Evolutionary conservation across 345 rosid species (phyloP), one percentile per base, ranked within the genome.

Genomic region (Heritiera fomes): DNA sequence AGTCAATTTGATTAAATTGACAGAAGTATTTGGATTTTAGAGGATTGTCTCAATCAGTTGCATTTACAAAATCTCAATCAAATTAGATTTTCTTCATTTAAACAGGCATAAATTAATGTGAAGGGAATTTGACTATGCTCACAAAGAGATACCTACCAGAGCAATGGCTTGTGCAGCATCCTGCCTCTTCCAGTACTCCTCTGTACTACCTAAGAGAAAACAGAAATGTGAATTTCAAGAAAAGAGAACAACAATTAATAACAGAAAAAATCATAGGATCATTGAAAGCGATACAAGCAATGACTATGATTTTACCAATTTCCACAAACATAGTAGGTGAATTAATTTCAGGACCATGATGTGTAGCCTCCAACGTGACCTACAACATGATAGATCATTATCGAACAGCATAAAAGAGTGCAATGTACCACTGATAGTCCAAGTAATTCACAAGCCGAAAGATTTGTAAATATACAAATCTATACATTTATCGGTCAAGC

Each of bases 311-410:
- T 75, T 34, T 83, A 83, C 88, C 86, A 34, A 86, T 86, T 79
- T 83, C 88, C 43, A 81, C 76, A 79, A 86, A 86, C 88, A 83
- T 83, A 32, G 88, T 86, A 20, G 88, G 86, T 32, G 81, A 81
- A 77, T 55, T 79, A 49, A 85, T 83, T 73, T 83, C 78, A 23
- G 88, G 86, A 65, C 88, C 88, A 83, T 86, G 88, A 77, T 86
- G 88, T 47, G 88, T 86, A 52, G 72, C 88, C 81, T 86, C 88
- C 77, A 86, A 70, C 20, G 88, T 86, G 41, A 86, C 79, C 88
- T 86, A 75, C 40, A 73, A 1, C 41, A 55, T 9, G 28, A 56
- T 14, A 67, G 75, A 73, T 46, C 58, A 66, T 53, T 20, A 4
- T 49, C 7, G 2, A 49, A 30, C n/a, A 13, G 4, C 3, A 12